Evolutionary conservation across 257 asterid genomes (phyloP).

Genomic region (Mentha longifolia): DNA sequence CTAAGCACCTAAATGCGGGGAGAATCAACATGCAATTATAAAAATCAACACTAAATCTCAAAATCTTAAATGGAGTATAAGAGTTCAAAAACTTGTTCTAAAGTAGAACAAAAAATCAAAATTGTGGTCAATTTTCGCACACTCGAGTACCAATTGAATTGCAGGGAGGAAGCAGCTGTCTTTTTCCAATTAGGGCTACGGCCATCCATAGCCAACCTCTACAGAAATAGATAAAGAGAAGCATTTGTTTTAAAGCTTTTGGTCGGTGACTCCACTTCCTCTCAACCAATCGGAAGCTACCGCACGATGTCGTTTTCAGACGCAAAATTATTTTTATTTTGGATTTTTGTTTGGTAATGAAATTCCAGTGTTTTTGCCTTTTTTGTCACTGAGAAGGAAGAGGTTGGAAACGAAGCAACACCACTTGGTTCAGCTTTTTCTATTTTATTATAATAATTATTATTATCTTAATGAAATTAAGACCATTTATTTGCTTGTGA

Average conservation of each 20-base stretch:
- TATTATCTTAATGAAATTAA: background rate
- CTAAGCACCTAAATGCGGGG: no score
- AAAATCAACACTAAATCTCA: background rate
- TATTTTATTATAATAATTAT: no score
- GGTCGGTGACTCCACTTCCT: slow-evolving; percentile 32
- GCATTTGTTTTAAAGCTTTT: slow-evolving; percentile 20
- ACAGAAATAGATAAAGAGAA: slow-evolving; percentile 12
- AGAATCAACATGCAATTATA: background rate
- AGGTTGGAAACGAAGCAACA: slow-evolving; percentile 23
- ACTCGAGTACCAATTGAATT: background rate
- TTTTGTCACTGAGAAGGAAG: background rate
- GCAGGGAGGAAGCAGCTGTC: background rate
- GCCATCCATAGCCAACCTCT: background rate
- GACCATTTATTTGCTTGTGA: background rate
- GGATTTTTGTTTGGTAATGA: background rate
- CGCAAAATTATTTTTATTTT: background rate
- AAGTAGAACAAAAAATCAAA: background rate
- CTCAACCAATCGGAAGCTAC: background rate
- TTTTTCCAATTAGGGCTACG: background rate
- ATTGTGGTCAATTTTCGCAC: background rate
- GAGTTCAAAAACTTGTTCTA: background rate
- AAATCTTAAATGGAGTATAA: background rate
- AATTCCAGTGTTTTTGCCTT: no score
- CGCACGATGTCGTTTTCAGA: slow-evolving; percentile 25
- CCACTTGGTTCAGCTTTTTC: background rate